These are phyloP conservation scores for Cytospora piceicola DNA, from an alignment of 2,329 filamentous ascomycete genomes.

Conservation along the genomic window DNA sequence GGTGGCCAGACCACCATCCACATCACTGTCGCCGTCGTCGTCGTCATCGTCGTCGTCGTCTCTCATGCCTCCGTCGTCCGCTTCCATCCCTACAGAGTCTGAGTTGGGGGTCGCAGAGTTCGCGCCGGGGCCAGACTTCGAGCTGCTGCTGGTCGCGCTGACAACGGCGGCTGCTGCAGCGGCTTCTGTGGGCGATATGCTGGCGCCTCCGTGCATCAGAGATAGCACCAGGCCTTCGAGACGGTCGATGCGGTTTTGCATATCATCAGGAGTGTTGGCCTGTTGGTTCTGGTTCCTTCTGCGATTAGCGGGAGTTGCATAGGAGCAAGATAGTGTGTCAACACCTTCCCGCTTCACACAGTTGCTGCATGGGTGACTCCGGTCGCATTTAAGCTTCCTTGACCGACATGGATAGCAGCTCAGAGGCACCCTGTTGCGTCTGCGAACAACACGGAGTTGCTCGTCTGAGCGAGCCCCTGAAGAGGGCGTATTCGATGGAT, in stretches of 20 bases:
- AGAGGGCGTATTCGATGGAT: slow-evolving; percentile 78
- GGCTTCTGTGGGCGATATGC: slow-evolving; percentile 44
- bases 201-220: slow-evolving; percentile 84
- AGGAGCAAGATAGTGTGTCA: slow-evolving; percentile 80
- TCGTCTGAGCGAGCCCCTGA: slow-evolving; percentile 76
- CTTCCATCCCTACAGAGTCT: slow-evolving; percentile 54
- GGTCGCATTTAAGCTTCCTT: slow-evolving; percentile 98
- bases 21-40: slow-evolving; percentile 67
- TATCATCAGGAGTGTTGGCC: slow-evolving; percentile 78
- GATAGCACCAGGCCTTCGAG: slow-evolving; percentile 90
- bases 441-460: slow-evolving; percentile 85
- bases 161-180: slow-evolving; percentile 39
- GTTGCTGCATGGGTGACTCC: slow-evolving; percentile 88
- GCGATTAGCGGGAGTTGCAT: slow-evolving; percentile 71
- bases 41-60: slow-evolving; percentile 60
- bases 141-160: slow-evolving; percentile 34
- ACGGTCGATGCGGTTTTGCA: slow-evolving; percentile 97
- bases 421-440: slow-evolving; percentile 87
- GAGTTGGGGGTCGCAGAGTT: slow-evolving; percentile 50
- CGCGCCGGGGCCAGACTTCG: slow-evolving; percentile 40
- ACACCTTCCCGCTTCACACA: slow-evolving; percentile 88
- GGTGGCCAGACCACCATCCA: slow-evolving; percentile 69
- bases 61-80: slow-evolving; percentile 56
- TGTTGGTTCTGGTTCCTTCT: slow-evolving; percentile 74
- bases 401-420: slow-evolving; percentile 91